phyloP scores from a whole-genome alignment of 805 yeast genomes.

The Candida maltosa region DNA sequence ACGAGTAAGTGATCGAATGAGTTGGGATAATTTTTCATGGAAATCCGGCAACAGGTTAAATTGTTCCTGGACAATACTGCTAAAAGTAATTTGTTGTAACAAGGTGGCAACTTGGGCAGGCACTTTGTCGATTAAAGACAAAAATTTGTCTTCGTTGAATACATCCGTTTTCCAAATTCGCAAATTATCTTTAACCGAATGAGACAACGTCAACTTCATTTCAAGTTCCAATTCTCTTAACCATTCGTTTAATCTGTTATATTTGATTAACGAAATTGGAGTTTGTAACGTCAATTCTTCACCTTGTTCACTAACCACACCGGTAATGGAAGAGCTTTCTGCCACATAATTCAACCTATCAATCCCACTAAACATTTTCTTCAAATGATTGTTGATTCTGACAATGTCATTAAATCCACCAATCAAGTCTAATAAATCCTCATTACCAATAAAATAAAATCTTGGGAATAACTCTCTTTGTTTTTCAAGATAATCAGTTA shows the following conservation, averaged over 20 bases:
- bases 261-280: constrained; percentile 42
- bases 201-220: constrained; percentile 47
- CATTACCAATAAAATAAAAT: constrained; percentile 86
- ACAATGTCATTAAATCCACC: constrained; percentile 55
- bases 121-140: constrained; percentile 30
- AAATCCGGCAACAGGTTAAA: constrained; percentile 9
- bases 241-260: constrained; percentile 57
- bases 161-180: not conserved
- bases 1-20: constrained; percentile 25
- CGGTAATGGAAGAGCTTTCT: constrained; percentile 32
- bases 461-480: constrained; percentile 79
- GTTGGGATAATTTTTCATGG: constrained; percentile 2
- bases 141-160: constrained; percentile 2
- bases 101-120: constrained; percentile 60
- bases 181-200: constrained; percentile 26
- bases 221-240: constrained; percentile 54
- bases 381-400: constrained; percentile 55
- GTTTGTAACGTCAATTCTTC: constrained; percentile 47
- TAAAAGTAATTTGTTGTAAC: constrained; percentile 57
- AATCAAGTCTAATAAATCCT: constrained; percentile 77
- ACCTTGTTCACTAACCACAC: constrained; percentile 61
- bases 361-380: constrained; percentile 72
- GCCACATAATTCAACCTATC: constrained; percentile 35
- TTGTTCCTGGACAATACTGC: constrained; percentile 36
- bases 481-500: constrained; percentile 74